Evolutionary conservation across 208 protist species (phyloP).

Genomic region (Crithidia bombi): DNA sequence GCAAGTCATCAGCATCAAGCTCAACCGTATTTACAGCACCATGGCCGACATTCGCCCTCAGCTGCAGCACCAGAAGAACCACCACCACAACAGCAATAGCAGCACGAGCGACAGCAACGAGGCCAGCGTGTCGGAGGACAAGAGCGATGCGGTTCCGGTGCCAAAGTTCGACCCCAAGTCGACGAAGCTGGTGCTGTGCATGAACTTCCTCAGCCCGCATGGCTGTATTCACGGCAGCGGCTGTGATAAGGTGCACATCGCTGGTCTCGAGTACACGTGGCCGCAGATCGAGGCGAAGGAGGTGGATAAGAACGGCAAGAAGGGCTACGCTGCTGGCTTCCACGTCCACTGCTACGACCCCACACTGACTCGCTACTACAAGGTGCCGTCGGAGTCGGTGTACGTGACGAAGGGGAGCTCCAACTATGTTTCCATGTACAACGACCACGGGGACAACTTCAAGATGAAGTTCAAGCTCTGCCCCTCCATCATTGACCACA

Average conservation of each 20-base stretch:
- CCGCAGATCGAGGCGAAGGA: conserved; percentile 48
- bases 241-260: conserved; percentile 82
- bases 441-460: conserved; percentile 87
- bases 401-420: conserved; percentile 60
- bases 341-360: conserved; percentile 76
- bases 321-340: conserved; percentile 62
- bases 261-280: conserved; percentile 78
- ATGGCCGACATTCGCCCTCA: conserved; percentile 55
- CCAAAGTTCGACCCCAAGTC: conserved; percentile 33
- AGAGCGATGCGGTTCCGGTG: conserved; percentile 12
- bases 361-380: conserved; percentile 72
- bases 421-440: conserved; percentile 81
- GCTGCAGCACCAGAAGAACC: conserved; percentile 25
- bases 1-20: conserved; percentile 58
- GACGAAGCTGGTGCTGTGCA: conserved; percentile 55
- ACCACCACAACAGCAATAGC: conserved; percentile 2
- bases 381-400: conserved; percentile 70
- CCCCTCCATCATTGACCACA: conserved; percentile 22
- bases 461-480: conserved; percentile 82
- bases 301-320: conserved; percentile 31
- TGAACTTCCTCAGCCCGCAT: conserved; percentile 49
- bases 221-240: conserved; percentile 63
- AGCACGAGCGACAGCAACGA: conserved; percentile 23
- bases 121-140: conserved; percentile 26
- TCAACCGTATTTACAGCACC: conserved; percentile 69